phyloP scores from a whole-genome alignment of 1,139 yeast genomes.

The Torulaspora globosa region DNA sequence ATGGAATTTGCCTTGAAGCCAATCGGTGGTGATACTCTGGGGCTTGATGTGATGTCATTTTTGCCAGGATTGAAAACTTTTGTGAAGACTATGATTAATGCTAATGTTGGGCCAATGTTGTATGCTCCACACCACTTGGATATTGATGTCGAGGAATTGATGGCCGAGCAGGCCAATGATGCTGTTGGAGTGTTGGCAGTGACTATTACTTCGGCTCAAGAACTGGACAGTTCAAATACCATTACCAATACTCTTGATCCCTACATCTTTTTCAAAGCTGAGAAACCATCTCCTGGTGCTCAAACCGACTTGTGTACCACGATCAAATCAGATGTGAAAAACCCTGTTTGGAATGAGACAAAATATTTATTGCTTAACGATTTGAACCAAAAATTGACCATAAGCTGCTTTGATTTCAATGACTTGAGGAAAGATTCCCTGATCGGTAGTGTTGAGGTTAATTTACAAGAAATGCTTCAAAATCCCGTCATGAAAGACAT shows the following conservation, averaged over 20 bases:
- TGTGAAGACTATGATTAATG: conserved; percentile 64
- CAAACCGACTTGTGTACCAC: conserved; percentile 49
- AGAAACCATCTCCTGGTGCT: conserved; percentile 39
- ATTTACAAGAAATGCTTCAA: conserved; percentile 57
- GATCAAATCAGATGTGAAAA: conserved; percentile 50
- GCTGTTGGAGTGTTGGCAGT: conserved; percentile 67
- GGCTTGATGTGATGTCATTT: conserved; percentile 76
- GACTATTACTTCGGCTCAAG: conserved; percentile 51
- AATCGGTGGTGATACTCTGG: conserved; percentile 83
- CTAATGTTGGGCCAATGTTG: conserved; percentile 67
- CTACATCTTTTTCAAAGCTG: conserved; percentile 49
- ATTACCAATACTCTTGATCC: conserved; percentile 54
- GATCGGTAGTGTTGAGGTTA: conserved; percentile 54
- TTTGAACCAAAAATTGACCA: conserved; percentile 54
- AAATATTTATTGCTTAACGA: conserved; percentile 54
- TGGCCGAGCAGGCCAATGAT: conserved; percentile 60
- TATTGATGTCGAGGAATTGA: conserved; percentile 64
- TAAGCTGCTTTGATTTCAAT: conserved; percentile 52
- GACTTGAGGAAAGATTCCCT: conserved; percentile 53
- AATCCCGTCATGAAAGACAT: conserved; percentile 38
- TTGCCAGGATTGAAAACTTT: conserved; percentile 76
- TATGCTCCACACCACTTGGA: conserved; percentile 82
- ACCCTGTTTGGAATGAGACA: conserved; percentile 65
- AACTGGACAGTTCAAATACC: conserved; percentile 44
- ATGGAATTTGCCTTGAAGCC: conserved; percentile 79